Conservation (phyloP, 768 basidiomycete genomes). For the Stropharia rugosoannulata region DNA sequence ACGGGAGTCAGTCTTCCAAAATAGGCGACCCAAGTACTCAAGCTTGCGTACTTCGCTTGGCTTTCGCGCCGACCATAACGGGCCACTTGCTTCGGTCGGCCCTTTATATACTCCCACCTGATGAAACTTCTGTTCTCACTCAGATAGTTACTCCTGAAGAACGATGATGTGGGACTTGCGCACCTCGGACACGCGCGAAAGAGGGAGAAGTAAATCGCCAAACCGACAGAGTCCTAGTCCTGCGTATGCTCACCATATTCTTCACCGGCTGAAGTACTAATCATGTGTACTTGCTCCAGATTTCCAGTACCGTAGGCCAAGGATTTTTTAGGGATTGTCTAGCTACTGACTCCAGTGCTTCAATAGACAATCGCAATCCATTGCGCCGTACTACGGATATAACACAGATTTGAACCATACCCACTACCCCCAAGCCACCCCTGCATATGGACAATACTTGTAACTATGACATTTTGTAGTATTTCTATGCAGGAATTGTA, state of each 20-base stretch:
- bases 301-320: background rate
- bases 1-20: background rate
- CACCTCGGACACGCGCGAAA: slow-evolving; percentile 11
- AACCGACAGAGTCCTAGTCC: slow-evolving; percentile 26
- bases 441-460: slow-evolving; percentile 2
- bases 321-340: background rate
- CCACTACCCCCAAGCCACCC: background rate
- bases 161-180: slow-evolving; percentile 44
- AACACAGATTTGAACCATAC: too few relatives aligned
- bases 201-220: slow-evolving; percentile 22
- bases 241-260: slow-evolving; percentile 20
- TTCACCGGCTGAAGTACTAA: background rate
- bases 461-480: background rate
- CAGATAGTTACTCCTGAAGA: background rate
- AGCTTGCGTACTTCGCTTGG: background rate
- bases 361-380: too few relatives aligned
- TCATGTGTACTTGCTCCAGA: background rate
- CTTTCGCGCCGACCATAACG: background rate
- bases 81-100: background rate
- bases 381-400: too few relatives aligned
- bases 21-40: background rate
- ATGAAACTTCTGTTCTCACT: background rate
- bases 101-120: background rate
- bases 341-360: background rate
- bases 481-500: background rate